phyloP scores from a whole-genome alignment of 129 eudicot genomes.

The Ambrosia trifida region DNA sequence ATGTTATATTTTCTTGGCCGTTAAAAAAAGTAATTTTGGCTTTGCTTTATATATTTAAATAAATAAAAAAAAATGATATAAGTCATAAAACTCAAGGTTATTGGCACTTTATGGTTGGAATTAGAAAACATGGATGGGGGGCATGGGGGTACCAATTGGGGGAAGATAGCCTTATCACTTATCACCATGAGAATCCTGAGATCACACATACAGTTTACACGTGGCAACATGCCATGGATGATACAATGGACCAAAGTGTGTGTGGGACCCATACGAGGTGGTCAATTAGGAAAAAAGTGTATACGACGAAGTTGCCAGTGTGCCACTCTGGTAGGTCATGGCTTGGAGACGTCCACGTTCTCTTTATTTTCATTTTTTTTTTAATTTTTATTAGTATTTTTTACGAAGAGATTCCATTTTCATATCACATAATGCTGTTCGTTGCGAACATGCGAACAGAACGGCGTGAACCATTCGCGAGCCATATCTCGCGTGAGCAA shows the following conservation, averaged over 20 bases:
- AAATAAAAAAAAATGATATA: too few species aligned
- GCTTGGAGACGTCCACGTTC: neutral
- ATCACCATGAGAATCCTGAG: neutral
- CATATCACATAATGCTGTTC: too few species aligned
- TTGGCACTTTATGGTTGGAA: too few species aligned
- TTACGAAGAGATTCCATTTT: too few species aligned
- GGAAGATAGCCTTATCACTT: slow-evolving; percentile 5
- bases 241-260: neutral
- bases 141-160: neutral
- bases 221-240: neutral
- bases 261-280: neutral
- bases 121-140: too few species aligned
- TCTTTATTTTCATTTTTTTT: neutral
- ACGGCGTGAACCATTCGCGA: too few species aligned
- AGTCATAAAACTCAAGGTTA: too few species aligned
- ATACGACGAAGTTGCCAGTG: neutral
- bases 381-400: neutral
- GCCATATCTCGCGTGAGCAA: too few species aligned
- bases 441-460: too few species aligned
- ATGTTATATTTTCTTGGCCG: too few species aligned
- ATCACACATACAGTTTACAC: neutral
- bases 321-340: neutral
- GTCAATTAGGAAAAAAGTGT: slow-evolving; percentile 2
- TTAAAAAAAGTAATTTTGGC: too few species aligned
- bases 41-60: too few species aligned